phyloP scores from a whole-genome alignment of 305 asterid genomes.

The Plantago rigida region DNA sequence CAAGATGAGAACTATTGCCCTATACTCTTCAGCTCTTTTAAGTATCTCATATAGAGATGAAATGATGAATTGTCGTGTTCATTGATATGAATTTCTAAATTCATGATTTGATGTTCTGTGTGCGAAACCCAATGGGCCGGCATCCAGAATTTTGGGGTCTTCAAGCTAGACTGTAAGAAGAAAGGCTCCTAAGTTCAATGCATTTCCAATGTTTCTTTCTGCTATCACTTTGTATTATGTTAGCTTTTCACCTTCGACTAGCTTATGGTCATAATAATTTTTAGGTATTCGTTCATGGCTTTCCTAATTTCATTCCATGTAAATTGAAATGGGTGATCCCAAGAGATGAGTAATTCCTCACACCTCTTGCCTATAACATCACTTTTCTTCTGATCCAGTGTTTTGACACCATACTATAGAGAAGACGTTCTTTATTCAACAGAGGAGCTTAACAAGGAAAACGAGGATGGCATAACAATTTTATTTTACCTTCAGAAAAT shows the following conservation, averaged over 20 bases:
- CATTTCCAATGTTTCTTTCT: background rate
- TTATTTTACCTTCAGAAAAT: constrained; percentile 85
- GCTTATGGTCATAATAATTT: no score
- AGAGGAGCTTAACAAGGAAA: constrained; percentile 76
- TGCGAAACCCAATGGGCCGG: background rate
- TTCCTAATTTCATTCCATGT: background rate
- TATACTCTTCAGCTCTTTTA: background rate
- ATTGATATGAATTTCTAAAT: background rate
- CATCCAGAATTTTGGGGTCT: background rate
- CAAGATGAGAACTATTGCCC: background rate
- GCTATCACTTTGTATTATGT: background rate
- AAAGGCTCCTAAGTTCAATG: background rate
- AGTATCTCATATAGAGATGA: background rate
- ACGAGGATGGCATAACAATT: constrained; percentile 90
- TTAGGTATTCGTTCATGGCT: background rate
- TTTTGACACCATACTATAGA: constrained; percentile 84
- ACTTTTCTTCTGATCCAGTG: constrained; percentile 37
- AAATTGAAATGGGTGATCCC: background rate
- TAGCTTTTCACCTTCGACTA: background rate
- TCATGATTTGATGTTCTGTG: background rate
- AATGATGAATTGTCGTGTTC: background rate
- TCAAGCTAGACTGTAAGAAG: background rate
- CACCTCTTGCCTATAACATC: background rate
- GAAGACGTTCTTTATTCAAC: constrained; percentile 91
- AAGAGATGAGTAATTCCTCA: background rate